phyloP scores from a whole-genome alignment of 371 early-diverging fungal species.

The Amoeboaphelidium protococcarum region DNA sequence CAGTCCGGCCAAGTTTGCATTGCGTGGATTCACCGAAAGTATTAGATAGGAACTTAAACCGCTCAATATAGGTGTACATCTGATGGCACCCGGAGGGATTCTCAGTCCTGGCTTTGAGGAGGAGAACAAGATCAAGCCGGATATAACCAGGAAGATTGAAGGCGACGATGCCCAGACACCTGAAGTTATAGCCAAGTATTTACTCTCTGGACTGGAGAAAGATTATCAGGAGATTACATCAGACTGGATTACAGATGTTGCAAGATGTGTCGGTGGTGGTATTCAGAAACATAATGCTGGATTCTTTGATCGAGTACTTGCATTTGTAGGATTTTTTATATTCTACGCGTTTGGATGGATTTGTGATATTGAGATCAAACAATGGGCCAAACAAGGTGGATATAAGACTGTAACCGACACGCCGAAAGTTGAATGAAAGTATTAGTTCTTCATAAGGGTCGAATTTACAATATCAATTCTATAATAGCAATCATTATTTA shows the following conservation, averaged over 20 bases:
- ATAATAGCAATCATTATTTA: too few relatives aligned
- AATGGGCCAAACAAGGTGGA: too few relatives aligned
- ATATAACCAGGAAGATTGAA: conserved; percentile 51
- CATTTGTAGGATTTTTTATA: too few relatives aligned
- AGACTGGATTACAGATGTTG: conserved; percentile 18
- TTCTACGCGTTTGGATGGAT: too few relatives aligned
- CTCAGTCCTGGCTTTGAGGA: conserved; percentile 43
- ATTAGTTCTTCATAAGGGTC: too few relatives aligned
- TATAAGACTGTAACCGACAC: too few relatives aligned
- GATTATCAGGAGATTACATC: conserved; percentile 24
- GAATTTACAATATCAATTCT: too few relatives aligned
- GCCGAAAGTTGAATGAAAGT: too few relatives aligned
- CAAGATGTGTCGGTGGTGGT: too few relatives aligned
- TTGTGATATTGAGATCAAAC: too few relatives aligned
- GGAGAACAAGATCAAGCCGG: conserved; percentile 57
- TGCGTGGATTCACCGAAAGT: conserved; percentile 44
- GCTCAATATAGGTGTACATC: conserved; percentile 37
- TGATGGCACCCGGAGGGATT: conserved; percentile 57
- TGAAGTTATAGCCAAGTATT: conserved; percentile 25
- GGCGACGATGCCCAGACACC: conserved; percentile 29
- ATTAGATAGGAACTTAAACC: conserved; percentile 40
- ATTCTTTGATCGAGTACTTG: too few relatives aligned
- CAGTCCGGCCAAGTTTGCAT: conserved; percentile 51
- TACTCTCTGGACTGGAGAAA: conserved; percentile 17
- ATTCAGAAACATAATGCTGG: too few relatives aligned